Evolutionary conservation across 164 flowering plant species (phyloP).

Genomic region (Tetracentron sinense): DNA sequence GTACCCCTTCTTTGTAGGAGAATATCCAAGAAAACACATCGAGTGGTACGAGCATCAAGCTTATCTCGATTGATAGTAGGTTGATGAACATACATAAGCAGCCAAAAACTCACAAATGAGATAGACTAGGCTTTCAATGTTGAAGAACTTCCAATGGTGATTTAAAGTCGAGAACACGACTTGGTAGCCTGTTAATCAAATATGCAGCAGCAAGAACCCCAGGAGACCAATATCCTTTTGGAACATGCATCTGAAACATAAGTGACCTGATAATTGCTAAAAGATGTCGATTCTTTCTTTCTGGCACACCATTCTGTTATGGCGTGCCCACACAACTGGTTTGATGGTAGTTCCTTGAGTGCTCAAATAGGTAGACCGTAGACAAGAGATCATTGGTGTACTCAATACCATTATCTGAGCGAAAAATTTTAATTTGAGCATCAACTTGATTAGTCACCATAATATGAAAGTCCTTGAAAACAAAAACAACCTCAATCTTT

Average conservation of each 20-base stretch:
- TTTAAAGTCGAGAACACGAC: not conserved
- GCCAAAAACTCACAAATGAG: not conserved
- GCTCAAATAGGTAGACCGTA: no score
- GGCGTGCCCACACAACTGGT: constrained; percentile 2
- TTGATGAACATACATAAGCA: not conserved
- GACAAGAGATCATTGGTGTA: no score
- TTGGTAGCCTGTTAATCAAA: not conserved
- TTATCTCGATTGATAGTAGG: not conserved
- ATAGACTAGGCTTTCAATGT: not conserved
- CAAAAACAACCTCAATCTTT: no score
- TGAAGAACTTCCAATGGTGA: not conserved
- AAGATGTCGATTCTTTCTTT: not conserved
- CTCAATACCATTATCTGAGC: no score
- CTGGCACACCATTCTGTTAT: not conserved
- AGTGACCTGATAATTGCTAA: no score
- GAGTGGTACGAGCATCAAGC: not conserved
- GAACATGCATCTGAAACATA: not conserved
- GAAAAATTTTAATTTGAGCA: no score
- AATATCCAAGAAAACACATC: constrained; percentile 1
- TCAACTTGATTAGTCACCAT: no score
- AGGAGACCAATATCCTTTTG: constrained; percentile 1
- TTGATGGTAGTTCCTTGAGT: no score
- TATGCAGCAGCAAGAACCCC: not conserved
- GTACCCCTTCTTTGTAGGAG: not conserved
- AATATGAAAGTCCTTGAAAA: no score